Evolutionary conservation across 257 asterid species (phyloP), one percentile per base, ranked within the genome.

Genomic region (Oldenlandia corymbosa): DNA sequence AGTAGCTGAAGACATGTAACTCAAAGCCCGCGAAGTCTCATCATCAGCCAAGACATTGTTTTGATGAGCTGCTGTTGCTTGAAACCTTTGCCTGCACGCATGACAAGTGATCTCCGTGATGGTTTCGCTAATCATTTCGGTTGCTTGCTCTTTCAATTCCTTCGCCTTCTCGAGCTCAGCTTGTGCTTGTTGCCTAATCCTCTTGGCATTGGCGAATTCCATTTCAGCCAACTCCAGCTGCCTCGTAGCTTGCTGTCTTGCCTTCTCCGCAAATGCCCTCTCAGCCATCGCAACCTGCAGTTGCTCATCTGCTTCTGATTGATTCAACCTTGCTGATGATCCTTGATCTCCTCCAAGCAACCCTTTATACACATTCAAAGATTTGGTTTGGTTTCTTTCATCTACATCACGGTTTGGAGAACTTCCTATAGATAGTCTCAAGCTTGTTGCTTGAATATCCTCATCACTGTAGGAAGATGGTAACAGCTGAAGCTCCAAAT

Each of bases 181-280:
- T 46, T 64, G 78, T 5, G 94, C 91, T 63, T 80, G 89, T 45
- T 71, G 80, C 66, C 96, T 75, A 57, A 85, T 81, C 47, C 86
- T 68, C 55, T 76, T 83, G 3, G 96, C 94, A 71, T 82, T 79
- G 1, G 73, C 57, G 32, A 88, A 83, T 45, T 85, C 91, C 58
- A 72, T 64, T 50, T 88, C 94, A 39, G 91, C 94, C 71, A 65
- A 57, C 70, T 83, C 89, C 30, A 84, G 64, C 68, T 88, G 86
- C 67, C 78, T 73, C 80, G 39, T 82, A 0, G 89, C 84, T 45
- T 78, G 79, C 60, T 55, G 76, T 66, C 94, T 56, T 23, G 80
- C 88, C 65, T 81, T 88, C 68, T 83, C 89, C 20, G 96, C 94
- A 62, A 78, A 85, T 0, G 80, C 85, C 53, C 82, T 83, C 72